phyloP scores from a whole-genome alignment of 371 early-diverging fungal species.

The Mucor saturninus region DNA sequence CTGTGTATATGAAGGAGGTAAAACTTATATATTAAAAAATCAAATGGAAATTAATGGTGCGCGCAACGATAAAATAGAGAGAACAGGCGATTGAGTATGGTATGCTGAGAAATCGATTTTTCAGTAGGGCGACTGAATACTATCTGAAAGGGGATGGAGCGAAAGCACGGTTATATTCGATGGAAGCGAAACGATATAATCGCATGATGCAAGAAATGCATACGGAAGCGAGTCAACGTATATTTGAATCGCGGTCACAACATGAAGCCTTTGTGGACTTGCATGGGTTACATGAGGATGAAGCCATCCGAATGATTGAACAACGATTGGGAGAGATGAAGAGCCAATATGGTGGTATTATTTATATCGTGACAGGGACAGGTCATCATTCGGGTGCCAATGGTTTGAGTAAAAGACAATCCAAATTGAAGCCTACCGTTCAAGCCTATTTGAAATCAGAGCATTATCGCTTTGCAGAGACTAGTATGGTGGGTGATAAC shows the following conservation, averaged over 20 bases:
- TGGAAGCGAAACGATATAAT: constrained; percentile 63
- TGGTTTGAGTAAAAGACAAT: constrained; percentile 45
- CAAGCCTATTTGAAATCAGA: constrained; percentile 37
- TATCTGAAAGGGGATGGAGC: constrained; percentile 63
- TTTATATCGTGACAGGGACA: constrained; percentile 59
- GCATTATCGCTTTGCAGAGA: constrained; percentile 50
- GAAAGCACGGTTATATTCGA: constrained; percentile 55
- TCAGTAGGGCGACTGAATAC: constrained; percentile 58
- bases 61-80: constrained; percentile 19
- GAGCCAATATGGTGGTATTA: constrained; percentile 35
- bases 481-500: constrained; percentile 46
- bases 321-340: constrained; percentile 48
- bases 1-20: constrained; percentile 54
- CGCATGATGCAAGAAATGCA: constrained; percentile 64
- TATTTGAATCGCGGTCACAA: constrained; percentile 57
- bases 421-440: constrained; percentile 47
- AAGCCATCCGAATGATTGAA: constrained; percentile 57
- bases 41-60: neutral
- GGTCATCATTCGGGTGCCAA: constrained; percentile 55
- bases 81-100: constrained; percentile 62
- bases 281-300: constrained; percentile 67
- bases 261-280: constrained; percentile 64
- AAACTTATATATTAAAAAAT: neutral
- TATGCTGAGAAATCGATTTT: constrained; percentile 61
- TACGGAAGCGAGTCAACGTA: constrained; percentile 60